These are phyloP conservation scores for Suillus brevipes DNA, from an alignment of 768 basidiomycete genomes.

Conservation along the genomic window DNA sequence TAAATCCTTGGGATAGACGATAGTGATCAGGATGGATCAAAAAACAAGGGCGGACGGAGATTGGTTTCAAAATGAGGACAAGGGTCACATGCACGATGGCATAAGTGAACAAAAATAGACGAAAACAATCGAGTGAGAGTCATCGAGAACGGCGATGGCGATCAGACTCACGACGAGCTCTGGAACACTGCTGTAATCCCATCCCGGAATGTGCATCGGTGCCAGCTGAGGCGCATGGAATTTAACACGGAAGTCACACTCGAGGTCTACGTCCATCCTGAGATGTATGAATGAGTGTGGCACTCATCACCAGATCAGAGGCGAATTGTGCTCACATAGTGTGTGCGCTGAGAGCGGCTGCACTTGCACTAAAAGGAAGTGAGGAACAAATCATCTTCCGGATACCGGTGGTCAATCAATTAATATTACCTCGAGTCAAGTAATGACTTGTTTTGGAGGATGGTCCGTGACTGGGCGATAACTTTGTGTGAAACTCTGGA, in stretches of 20 bases:
- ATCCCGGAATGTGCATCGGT: constrained; percentile 26
- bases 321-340: constrained; percentile 8
- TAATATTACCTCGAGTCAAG: constrained; percentile 2
- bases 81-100: background rate
- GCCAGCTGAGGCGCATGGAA: constrained; percentile 33
- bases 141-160: constrained; percentile 3
- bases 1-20: constrained; percentile 16
- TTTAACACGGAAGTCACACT: constrained; percentile 24
- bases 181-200: constrained; percentile 28
- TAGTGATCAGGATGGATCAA: background rate
- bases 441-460: background rate
- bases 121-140: background rate
- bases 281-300: background rate
- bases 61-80: constrained; percentile 2
- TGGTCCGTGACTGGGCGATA: constrained; percentile 8
- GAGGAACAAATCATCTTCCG: background rate
- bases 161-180: constrained; percentile 28
- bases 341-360: background rate
- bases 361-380: constrained; percentile 1
- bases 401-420: constrained; percentile 3
- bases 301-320: background rate
- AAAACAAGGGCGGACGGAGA: background rate
- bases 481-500: constrained; percentile 2
- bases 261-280: constrained; percentile 21
- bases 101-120: background rate